Evolutionary conservation across 306 rosid species (phyloP).

Genomic region (Cyamopsis tetragonoloba): DNA sequence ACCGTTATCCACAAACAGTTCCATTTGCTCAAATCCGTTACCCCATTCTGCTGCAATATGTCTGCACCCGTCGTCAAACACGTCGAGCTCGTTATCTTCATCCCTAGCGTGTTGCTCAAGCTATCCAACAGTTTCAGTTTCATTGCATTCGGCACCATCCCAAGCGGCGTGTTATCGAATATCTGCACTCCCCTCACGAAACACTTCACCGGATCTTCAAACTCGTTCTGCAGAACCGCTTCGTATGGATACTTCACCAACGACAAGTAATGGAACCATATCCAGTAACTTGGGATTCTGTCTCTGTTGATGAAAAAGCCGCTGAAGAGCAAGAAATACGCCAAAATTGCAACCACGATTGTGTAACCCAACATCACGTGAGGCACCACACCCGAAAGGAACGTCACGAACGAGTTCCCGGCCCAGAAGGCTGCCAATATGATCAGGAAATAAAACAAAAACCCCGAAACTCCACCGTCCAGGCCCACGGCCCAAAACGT

Average conservation of each 20-base stretch:
- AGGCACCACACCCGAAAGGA: slow-evolving; percentile 87
- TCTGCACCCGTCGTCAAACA: slow-evolving; percentile 82
- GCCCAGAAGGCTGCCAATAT: slow-evolving; percentile 88
- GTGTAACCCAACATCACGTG: slow-evolving; percentile 95
- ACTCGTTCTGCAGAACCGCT: slow-evolving; percentile 77
- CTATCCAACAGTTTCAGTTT: slow-evolving; percentile 61
- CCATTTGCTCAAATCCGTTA: slow-evolving; percentile 80
- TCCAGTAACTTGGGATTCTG: slow-evolving; percentile 80
- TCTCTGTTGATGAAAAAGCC: slow-evolving; percentile 89
- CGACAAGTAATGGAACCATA: slow-evolving; percentile 90
- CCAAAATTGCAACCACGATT: slow-evolving; percentile 74
- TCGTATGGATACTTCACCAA: slow-evolving; percentile 84
- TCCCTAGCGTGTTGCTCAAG: slow-evolving; percentile 64
- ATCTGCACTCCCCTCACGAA: slow-evolving; percentile 82
- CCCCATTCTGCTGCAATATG: slow-evolving; percentile 61
- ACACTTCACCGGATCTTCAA: slow-evolving; percentile 49
- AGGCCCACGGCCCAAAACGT: slow-evolving; percentile 97
- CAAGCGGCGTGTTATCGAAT: slow-evolving; percentile 70
- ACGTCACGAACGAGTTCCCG: slow-evolving; percentile 82
- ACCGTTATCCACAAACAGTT: slow-evolving; percentile 72
- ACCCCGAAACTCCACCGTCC: slow-evolving; percentile 68
- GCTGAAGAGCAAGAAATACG: slow-evolving; percentile 85
- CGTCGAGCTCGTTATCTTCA: slow-evolving; percentile 53
- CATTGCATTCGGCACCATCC: slow-evolving; percentile 32
- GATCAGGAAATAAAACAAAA: slow-evolving; percentile 55